Base-by-base conservation (phyloP, 805 yeast species). In the Yarrowia keelungensis region DNA sequence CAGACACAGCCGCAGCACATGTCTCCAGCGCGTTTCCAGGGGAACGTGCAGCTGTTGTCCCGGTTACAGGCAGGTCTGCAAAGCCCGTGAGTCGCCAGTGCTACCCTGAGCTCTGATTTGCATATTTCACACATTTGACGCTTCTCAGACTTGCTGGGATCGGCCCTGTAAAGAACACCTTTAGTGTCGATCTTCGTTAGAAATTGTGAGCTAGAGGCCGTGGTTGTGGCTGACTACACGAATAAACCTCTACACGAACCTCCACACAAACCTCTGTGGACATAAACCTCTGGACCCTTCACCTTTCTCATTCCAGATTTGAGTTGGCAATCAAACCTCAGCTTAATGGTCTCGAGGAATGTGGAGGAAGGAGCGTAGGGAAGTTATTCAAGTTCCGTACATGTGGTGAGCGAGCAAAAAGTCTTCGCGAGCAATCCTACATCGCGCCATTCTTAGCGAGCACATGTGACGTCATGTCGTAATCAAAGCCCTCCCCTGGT, bases 281-380 rank as follows among this genome's bases (percentile, higher is more conserved):
- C 32, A 26, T 26, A 26, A 26, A 26, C 32, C 32, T 26, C 32
- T 5, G 32, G 7, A 26, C 32, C 32, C 32, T 26, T 26, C 32
- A 26, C 32, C 32, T 26, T 26, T 26, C 32, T 26, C 32, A 26
- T 26, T 26, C 22, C 32, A 8, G 11, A 19, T 35, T 50, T 50
- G 54, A 50, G 54, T 50, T 50, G 54, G 39, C 54, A 50, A 50
- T n/a, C 39, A 32, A 50, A 50, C 38, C 36, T 47, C 51, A 11
- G 47, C 10, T n/a, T 42, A 10, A 16, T 16, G 47, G 16, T 36
- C 26, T 47, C 36, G 16, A 47, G 51, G 51, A 47, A 47, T 47
- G 51, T 22, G 35, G n/a, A 26, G 32, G 32, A 26, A 26, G 32
- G 32, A 26, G 32, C 32, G 32, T 26, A 3, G 2, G 32, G 32